These are phyloP conservation scores for Xylariaceae sp. DNA, from an alignment of 2,329 filamentous ascomycete genomes.

Conservation along the genomic window DNA sequence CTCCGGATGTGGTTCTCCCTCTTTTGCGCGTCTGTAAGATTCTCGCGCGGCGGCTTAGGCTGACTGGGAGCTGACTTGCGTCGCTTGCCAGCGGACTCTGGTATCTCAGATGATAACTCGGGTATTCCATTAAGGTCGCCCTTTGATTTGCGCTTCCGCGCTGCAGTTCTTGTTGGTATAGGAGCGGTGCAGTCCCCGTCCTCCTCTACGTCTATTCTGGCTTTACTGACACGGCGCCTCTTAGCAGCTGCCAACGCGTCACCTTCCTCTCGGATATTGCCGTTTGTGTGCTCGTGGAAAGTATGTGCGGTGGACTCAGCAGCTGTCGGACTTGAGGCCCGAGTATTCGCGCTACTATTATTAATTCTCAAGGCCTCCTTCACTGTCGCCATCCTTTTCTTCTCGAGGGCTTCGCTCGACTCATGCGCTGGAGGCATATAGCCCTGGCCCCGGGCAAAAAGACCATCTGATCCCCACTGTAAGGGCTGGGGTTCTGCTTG, in stretches of 20 bases:
- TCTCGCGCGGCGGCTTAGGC: slow-evolving; percentile 54
- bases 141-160: slow-evolving; percentile 46
- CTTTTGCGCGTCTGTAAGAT: slow-evolving; percentile 84
- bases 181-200: slow-evolving; percentile 37
- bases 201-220: slow-evolving; percentile 41
- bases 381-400: slow-evolving; percentile 51
- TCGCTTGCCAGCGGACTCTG: slow-evolving; percentile 39
- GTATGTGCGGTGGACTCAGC: slow-evolving; percentile 21
- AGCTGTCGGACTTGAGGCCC: slow-evolving; percentile 50
- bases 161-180: slow-evolving; percentile 31
- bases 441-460: slow-evolving; percentile 52
- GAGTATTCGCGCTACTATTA: slow-evolving; percentile 55
- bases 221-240: slow-evolving; percentile 53
- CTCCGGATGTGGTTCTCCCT: slow-evolving; percentile 64
- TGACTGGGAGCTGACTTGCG: slow-evolving; percentile 49
- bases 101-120: slow-evolving; percentile 34
- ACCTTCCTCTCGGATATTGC: slow-evolving; percentile 34
- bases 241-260: slow-evolving; percentile 38
- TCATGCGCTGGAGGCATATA: slow-evolving; percentile 56
- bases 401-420: slow-evolving; percentile 51
- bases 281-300: slow-evolving; percentile 25
- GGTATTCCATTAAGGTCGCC: slow-evolving; percentile 33
- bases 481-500: slow-evolving; percentile 41
- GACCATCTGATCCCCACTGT: slow-evolving; percentile 65
- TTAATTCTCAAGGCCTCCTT: slow-evolving; percentile 50